Conservation (phyloP, 148 eudicot species). For the Rhododendron ferrugineum region DNA sequence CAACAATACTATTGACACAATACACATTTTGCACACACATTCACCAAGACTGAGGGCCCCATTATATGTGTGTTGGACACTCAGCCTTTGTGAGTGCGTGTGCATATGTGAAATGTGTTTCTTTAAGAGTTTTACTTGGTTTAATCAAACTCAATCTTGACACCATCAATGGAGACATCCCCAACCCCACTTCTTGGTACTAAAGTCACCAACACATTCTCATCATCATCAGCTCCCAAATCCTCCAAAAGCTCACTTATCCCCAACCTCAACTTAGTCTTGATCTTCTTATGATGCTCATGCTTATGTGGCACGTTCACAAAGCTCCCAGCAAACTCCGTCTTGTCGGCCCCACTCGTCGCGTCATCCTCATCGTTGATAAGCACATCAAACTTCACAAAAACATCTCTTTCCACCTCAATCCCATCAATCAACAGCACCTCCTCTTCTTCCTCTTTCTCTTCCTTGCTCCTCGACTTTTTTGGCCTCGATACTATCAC, state of each 20-base stretch:
- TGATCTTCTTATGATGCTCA: slow-evolving; percentile 37
- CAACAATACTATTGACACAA: too few relatives aligned
- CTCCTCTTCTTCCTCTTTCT: slow-evolving; percentile 58
- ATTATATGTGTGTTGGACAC: too few relatives aligned
- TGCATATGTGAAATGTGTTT: too few relatives aligned
- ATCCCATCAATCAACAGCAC: slow-evolving; percentile 42
- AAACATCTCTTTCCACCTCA: slow-evolving; percentile 35
- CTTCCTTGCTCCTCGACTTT: slow-evolving; percentile 51
- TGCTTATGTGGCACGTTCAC: slow-evolving; percentile 73
- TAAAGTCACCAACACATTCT: slow-evolving; percentile 59
- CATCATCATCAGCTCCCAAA: slow-evolving; percentile 77
- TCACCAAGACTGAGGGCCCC: too few relatives aligned
- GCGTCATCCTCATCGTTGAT: slow-evolving; percentile 70
- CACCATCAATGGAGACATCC: slow-evolving; percentile 30
- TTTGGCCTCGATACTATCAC: slow-evolving; percentile 57
- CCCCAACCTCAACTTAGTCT: slow-evolving; percentile 52
- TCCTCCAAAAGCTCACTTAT: slow-evolving; percentile 60
- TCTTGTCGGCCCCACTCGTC: slow-evolving; percentile 30
- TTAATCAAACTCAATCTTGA: slow-evolving; percentile 55
- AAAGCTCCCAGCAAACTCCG: slow-evolving; percentile 83
- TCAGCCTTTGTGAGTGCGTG: too few relatives aligned
- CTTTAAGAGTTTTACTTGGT: too few relatives aligned
- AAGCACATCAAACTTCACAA: slow-evolving; percentile 63
- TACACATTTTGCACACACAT: too few relatives aligned
- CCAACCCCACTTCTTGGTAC: slow-evolving; percentile 48